A percentile compares a stretch with the other conserved stretches of the same genome.
These are phyloP conservation scores for Citrus cavaleriei DNA, from an alignment of 345 rosid species.

Conservation along the genomic window DNA sequence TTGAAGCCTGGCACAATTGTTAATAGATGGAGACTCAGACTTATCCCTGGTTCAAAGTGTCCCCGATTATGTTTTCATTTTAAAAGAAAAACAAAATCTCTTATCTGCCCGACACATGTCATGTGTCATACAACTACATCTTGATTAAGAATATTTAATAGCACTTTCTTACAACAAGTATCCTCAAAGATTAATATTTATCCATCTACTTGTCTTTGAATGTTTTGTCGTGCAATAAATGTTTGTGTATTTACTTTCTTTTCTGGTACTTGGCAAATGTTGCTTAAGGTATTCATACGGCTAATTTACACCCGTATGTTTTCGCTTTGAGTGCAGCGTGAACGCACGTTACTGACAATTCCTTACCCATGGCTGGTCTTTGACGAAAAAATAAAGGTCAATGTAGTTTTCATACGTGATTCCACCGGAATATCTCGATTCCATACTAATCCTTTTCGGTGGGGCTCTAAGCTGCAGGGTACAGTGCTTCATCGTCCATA, in stretches of 20 bases:
- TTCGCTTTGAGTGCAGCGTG: slow-evolving; percentile 70
- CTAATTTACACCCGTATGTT: not conserved
- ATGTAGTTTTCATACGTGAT: slow-evolving; percentile 86
- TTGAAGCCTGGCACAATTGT: not conserved
- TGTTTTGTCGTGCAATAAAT: not conserved
- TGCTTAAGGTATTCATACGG: not conserved
- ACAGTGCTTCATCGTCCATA: slow-evolving; percentile 40
- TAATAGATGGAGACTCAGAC: not conserved
- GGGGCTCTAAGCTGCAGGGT: slow-evolving; percentile 66
- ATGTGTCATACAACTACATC: not conserved
- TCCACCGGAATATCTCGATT: slow-evolving; percentile 98
- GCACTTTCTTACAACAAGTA: not conserved
- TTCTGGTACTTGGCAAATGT: not conserved
- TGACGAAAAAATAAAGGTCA: slow-evolving; percentile 93
- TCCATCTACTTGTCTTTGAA: not conserved
- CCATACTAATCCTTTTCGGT: slow-evolving; percentile 82
- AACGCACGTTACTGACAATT: slow-evolving; percentile 83
- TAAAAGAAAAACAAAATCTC: not conserved
- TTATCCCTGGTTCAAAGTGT: not conserved
- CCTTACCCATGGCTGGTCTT: slow-evolving; percentile 97
- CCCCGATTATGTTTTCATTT: not conserved
- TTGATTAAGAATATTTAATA: not conserved
- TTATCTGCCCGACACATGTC: not conserved
- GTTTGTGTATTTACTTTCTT: not conserved
- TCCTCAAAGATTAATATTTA: not conserved